These are phyloP conservation scores for Punctularia strigosozonata DNA, from an alignment of 768 basidiomycete species.

Conservation along the genomic window DNA sequence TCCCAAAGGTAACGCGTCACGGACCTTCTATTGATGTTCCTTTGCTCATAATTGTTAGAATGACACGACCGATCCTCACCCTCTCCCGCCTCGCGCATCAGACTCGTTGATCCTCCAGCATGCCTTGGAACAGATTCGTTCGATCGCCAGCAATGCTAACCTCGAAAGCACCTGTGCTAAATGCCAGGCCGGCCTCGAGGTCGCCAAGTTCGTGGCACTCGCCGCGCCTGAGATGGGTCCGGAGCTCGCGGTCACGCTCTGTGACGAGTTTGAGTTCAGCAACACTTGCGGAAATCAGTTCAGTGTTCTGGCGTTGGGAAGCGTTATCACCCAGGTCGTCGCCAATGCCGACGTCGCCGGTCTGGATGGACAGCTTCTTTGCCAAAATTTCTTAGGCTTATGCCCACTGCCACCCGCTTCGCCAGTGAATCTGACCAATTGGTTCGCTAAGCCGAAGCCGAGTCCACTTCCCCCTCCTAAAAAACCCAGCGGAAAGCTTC, in stretches of 20 bases:
- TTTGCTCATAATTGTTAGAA: slow-evolving; percentile 19
- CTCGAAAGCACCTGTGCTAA: slow-evolving; percentile 45
- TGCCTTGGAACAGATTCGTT: slow-evolving; percentile 45
- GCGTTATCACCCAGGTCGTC: slow-evolving; percentile 58
- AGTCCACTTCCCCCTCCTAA: slow-evolving; percentile 47
- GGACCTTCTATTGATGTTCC: neutral
- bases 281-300: slow-evolving; percentile 35
- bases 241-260: slow-evolving; percentile 42
- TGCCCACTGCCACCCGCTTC: slow-evolving; percentile 48
- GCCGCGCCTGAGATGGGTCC: slow-evolving; percentile 53
- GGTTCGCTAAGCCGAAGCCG: slow-evolving; percentile 74
- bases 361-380: slow-evolving; percentile 65
- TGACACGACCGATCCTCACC: slow-evolving; percentile 52
- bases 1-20: slow-evolving; percentile 31
- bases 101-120: slow-evolving; percentile 32
- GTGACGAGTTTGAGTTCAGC: slow-evolving; percentile 42
- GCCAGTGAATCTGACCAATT: slow-evolving; percentile 49
- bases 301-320: slow-evolving; percentile 36
- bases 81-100: slow-evolving; percentile 46
- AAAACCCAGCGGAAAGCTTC: slow-evolving; percentile 46
- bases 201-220: slow-evolving; percentile 54
- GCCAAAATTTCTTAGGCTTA: slow-evolving; percentile 42
- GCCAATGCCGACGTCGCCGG: slow-evolving; percentile 63
- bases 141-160: slow-evolving; percentile 39
- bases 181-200: slow-evolving; percentile 49